Evolutionary conservation across 805 yeast genomes (phyloP).

Genomic region (Saccharomycopsis sp.): DNA sequence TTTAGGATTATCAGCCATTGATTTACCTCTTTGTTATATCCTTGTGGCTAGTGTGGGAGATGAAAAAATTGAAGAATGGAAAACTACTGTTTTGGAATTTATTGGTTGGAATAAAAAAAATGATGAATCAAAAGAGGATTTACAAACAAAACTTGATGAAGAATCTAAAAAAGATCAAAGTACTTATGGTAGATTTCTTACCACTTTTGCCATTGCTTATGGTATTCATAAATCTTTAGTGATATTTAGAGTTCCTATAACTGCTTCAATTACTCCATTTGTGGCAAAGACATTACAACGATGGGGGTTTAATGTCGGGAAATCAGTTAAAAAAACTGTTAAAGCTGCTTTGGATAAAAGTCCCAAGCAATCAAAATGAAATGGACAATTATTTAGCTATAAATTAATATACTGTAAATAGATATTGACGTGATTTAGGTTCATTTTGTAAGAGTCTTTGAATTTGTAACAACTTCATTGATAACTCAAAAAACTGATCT

Average conservation of each 20-base stretch:
- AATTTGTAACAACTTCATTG: too few relatives aligned
- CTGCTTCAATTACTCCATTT: constrained; percentile 86
- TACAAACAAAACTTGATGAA: constrained; percentile 22
- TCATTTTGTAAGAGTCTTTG: too few relatives aligned
- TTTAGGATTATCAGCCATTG: constrained; percentile 58
- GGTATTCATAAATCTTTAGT: constrained; percentile 85
- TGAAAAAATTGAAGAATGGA: constrained; percentile 61
- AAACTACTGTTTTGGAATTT: constrained; percentile 45
- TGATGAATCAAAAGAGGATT: too few relatives aligned
- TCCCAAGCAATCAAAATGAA: too few relatives aligned
- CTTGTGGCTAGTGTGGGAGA: constrained; percentile 83
- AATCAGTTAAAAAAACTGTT: neutral
- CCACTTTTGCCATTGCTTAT: constrained; percentile 86
- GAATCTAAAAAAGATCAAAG: constrained; percentile 11
- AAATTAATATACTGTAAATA: too few relatives aligned
- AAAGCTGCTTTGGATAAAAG: too few relatives aligned
- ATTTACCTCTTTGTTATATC: constrained; percentile 73
- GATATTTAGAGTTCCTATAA: constrained; percentile 74
- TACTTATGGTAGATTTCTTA: constrained; percentile 40
- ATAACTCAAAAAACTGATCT: too few relatives aligned
- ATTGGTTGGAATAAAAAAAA: constrained; percentile 51
- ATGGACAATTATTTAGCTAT: too few relatives aligned
- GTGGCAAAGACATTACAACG: constrained; percentile 53
- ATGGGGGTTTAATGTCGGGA: constrained; percentile 74
- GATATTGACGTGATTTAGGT: too few relatives aligned